Conservation (phyloP, 2,329 filamentous ascomycete species). For the Diaporthe velutina region DNA sequence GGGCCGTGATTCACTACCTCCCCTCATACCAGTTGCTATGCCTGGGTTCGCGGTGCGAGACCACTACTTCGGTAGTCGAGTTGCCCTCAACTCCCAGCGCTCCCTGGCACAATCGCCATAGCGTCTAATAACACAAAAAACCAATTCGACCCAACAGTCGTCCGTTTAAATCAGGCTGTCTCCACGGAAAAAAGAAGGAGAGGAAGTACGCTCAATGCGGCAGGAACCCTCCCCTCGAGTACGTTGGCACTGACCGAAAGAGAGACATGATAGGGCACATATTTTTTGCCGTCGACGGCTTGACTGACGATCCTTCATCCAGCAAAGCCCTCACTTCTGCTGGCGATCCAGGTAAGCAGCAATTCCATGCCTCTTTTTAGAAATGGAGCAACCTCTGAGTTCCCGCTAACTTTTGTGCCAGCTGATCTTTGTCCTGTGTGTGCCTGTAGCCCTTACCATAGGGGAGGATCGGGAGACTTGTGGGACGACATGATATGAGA, state of each 20-base stretch:
- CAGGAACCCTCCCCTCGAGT: background rate
- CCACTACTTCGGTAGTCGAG: background rate
- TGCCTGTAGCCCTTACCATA: background rate
- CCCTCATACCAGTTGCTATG: background rate
- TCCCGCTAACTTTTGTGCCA: background rate
- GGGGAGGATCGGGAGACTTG: background rate
- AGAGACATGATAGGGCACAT: background rate
- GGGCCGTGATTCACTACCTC: background rate
- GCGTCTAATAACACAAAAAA: background rate
- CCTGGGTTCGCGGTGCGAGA: background rate
- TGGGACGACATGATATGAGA: background rate
- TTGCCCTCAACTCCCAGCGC: background rate
- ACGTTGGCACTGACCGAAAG: background rate
- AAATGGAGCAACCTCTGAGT: background rate
- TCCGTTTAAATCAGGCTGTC: background rate
- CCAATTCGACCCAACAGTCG: background rate
- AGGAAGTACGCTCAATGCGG: conserved; percentile 2
- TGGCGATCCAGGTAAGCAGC: background rate
- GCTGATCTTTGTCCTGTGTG: background rate
- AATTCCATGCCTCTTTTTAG: background rate
- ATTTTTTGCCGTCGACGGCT: background rate
- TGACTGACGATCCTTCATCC: no score
- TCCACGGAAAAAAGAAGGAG: background rate
- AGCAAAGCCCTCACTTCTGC: background rate
- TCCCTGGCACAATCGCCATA: background rate